Evolutionary conservation across 2,329 filamentous ascomycete species (phyloP), one percentile per base, ranked within the genome.

Genomic region (Acarospora socialis): DNA sequence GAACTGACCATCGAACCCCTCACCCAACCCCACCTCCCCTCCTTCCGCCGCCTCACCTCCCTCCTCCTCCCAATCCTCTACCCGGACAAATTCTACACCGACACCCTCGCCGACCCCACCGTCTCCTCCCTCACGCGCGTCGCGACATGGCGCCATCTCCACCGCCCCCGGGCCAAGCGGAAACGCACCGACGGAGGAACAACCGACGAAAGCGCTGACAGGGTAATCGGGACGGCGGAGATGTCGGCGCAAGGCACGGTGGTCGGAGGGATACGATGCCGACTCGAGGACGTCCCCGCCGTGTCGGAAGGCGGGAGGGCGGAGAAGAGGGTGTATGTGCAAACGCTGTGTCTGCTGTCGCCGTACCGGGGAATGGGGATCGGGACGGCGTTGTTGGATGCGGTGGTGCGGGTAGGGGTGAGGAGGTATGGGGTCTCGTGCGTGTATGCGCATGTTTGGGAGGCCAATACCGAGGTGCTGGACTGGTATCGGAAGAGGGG

Each of bases 401-500:
- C 52, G 2, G 38, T 64, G 9, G 38, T 65, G 4, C 55, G 26
- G 13, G 33, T 21, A 2, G 33, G 27, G 4, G 23, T 43, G 7
- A 20, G 6, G 20, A 22, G 7, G 12, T 13, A 9, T 7, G 23
- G 17, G 26, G 61, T 68, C 16, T 52, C 50, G 7, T 57, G 54
- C 9, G 61, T 76, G 13, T 70, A 66, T 2, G 73, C 73, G 7
- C 73, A 77, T 49, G 71, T 76, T 1, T 76, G 74, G 61, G 70
- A 73, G 42, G 65, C 62, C 14, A 77, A 77, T 34, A 57, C 62
- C 12, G 70, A 73, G 29, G 73, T 61, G 0, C 43, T 73, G 40
- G 57, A 61, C 28, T 77, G 73, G 73, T 77, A 77, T 52, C 47
- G 50, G 26, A 64, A 66, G 39, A 57, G 70, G 4, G 69, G 66